phyloP scores from a whole-genome alignment of 73 alveolate genomes.

The Paramecium sonneborni region DNA sequence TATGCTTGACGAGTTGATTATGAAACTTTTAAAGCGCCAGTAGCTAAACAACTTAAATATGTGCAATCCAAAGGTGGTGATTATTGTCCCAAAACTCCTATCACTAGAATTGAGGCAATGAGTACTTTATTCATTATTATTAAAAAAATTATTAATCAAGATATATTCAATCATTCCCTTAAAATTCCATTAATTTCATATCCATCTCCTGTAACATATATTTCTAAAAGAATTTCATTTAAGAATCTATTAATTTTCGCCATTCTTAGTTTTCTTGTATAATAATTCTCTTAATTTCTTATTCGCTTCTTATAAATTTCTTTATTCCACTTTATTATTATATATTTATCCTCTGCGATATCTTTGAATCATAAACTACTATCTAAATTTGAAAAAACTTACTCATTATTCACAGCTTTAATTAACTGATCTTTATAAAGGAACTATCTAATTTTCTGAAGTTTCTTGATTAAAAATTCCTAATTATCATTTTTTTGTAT shows the following conservation, averaged over 20 bases:
- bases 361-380: too few species aligned
- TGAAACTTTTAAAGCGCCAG: not conserved
- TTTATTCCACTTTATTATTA: too few species aligned
- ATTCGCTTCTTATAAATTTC: too few species aligned
- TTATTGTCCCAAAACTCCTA: not conserved
- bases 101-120: not conserved
- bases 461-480: too few species aligned
- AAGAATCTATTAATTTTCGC: not conserved
- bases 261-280: not conserved
- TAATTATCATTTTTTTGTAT: too few species aligned
- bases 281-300: too few species aligned
- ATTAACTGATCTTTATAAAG: too few species aligned
- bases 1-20: conserved; percentile 5
- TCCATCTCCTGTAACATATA: not conserved
- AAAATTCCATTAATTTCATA: not conserved
- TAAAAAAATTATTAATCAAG: not conserved
- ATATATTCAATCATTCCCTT: not conserved
- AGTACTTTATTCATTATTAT: not conserved
- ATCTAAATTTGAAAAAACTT: too few species aligned
- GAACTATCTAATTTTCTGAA: too few species aligned
- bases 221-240: not conserved
- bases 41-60: not conserved
- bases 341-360: too few species aligned
- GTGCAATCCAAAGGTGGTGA: not conserved
- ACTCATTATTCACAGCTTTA: too few species aligned